Base-by-base conservation (phyloP, 441 rosid genomes). In the Sinapis alba region DNA sequence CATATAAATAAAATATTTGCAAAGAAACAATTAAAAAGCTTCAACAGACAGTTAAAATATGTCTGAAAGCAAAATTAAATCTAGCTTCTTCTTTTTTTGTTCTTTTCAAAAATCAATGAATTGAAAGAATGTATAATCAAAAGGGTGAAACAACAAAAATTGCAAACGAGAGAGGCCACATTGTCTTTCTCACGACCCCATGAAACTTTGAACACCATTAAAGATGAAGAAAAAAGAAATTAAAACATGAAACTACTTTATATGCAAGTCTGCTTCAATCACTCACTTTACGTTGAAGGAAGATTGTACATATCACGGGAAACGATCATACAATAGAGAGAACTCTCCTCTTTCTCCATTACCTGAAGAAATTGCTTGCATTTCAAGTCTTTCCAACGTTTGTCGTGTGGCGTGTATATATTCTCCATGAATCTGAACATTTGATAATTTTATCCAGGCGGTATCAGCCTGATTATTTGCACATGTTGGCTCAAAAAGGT, bases 81-180 rank as follows among this genome's bases (percentile, higher is more conserved):
- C 3, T 2, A 50, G 3, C 7, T 15, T 45, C 1, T 50, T 50
- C 11, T 50, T 21, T 11, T 21, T 54, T 50, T 19, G 6, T 58
- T 56, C 7, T 2, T 7, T 16, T 15, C 68, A 51, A 19, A 61
- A 75, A 69, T 62, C 51, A 76, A 76, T 19, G 38, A 69, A 76
- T 51, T 68, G 69, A 53, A 50, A 75, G 30, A 50, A 61, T 47
- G 30, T 51, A 68, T 50, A 75, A 51, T 19, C 69, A 68, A 27
- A 69, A 53, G 32, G 60, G 63, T 36, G 34, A 72, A 30, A 70
- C 74, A 62, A 50, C 27, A 50, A 8, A 12, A 62, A 50, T 28
- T 10, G 32, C 51, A 47, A n/a, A n/a, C n/a, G n/a, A n/a, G 30
- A 64, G 54, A 51, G 43, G 18, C 53, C 62, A 74, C 66, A 28